Percentiles rank a stretch among this genome's conserved stretches.
These are phyloP conservation scores for Acer campestre DNA, from an alignment of 345 rosid species.

Conservation along the genomic window DNA sequence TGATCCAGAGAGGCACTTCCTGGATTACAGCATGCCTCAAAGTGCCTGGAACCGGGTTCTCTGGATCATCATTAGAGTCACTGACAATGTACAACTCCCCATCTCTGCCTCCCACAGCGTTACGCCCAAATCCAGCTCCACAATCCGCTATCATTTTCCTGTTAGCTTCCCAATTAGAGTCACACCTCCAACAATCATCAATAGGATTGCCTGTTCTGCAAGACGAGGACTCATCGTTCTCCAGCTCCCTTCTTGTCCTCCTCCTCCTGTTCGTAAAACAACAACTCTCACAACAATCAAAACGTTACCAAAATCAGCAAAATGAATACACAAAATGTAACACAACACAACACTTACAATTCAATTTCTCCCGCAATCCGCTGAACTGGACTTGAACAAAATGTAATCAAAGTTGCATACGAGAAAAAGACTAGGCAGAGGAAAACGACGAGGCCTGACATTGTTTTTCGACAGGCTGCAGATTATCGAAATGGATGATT, in stretches of 20 bases:
- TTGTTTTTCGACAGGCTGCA: constrained; percentile 1
- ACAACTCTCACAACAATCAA: not conserved
- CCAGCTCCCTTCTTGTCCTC: constrained; percentile 35
- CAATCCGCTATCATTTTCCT: constrained; percentile 60
- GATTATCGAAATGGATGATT: not conserved
- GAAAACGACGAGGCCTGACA: constrained; percentile 29
- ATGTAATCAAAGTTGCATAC: not conserved
- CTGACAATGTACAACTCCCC: constrained; percentile 55
- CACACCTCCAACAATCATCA: constrained; percentile 77
- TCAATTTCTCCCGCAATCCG: constrained; percentile 20
- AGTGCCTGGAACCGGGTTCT: constrained; percentile 50
- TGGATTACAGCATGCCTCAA: constrained; percentile 54
- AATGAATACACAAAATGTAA: not conserved
- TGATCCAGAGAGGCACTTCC: constrained; percentile 68
- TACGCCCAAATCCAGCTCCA: constrained; percentile 67
- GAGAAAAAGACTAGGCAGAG: constrained; percentile 13
- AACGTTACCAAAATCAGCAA: not conserved
- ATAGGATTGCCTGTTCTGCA: constrained; percentile 59
- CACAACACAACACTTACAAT: constrained; percentile 25
- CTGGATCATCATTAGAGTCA: constrained; percentile 37
- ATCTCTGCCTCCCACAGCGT: constrained; percentile 60
- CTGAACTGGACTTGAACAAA: not conserved
- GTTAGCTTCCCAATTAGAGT: constrained; percentile 55
- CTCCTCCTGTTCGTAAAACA: constrained; percentile 29
- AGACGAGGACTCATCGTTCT: not conserved